These are phyloP conservation scores for Brassica juncea DNA, from an alignment of 345 rosid species.

Conservation along the genomic window DNA sequence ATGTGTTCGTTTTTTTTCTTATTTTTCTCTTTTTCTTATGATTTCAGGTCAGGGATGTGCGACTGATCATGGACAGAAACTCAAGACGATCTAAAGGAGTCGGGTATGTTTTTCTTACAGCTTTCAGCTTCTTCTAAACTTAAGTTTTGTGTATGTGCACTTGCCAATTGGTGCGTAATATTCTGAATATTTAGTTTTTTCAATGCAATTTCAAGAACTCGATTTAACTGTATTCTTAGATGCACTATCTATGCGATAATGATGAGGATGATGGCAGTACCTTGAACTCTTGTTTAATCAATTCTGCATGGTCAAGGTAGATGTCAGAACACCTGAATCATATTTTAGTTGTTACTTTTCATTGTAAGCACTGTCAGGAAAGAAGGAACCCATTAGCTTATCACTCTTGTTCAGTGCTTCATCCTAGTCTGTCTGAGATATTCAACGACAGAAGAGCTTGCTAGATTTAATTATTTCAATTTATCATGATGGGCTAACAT, in stretches of 20 bases:
- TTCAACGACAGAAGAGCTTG: slow-evolving; percentile 12
- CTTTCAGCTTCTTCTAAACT: slow-evolving; percentile 21
- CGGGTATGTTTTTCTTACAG: slow-evolving; percentile 64
- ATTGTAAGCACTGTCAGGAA: slow-evolving; percentile 39
- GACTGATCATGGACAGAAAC: slow-evolving; percentile 96
- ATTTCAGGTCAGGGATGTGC: slow-evolving; percentile 93
- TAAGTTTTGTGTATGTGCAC: slow-evolving; percentile 40
- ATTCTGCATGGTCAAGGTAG: slow-evolving; percentile 92
- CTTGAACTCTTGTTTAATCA: slow-evolving; percentile 96
- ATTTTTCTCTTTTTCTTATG: slow-evolving; percentile 15
- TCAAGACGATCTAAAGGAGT: slow-evolving; percentile 96
- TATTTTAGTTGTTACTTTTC: slow-evolving; percentile 48
- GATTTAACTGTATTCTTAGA: slow-evolving; percentile 92
- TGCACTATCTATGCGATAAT: slow-evolving; percentile 95
- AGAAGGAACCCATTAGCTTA: slow-evolving; percentile 37
- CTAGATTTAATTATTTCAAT: slow-evolving; percentile 22
- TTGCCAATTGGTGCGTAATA: slow-evolving; percentile 39
- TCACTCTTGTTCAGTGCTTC: slow-evolving; percentile 30
- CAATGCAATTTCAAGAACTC: slow-evolving; percentile 61
- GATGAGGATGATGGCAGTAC: slow-evolving; percentile 96
- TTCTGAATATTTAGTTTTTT: slow-evolving; percentile 44
- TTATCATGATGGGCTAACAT: slow-evolving; percentile 50
- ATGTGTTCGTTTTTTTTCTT: slow-evolving; percentile 1
- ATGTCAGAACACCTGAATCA: slow-evolving; percentile 75
- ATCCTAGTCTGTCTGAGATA: slow-evolving; percentile 28